phyloP scores from a whole-genome alignment of 208 protist genomes.

The Strigomonas oncopelti region DNA sequence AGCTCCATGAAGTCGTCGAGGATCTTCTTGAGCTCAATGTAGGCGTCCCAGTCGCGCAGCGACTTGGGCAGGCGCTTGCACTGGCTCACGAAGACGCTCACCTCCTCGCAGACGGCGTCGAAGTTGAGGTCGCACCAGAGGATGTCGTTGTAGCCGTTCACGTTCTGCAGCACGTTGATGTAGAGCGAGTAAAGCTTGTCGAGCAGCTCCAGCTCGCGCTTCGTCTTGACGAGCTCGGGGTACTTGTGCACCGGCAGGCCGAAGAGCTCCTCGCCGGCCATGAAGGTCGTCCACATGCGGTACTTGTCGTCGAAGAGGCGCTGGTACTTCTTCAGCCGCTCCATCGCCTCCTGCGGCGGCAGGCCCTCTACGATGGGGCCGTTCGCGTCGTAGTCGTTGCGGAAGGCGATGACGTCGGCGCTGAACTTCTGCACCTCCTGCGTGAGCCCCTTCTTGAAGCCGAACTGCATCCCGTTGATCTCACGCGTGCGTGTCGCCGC shows the following conservation, averaged over 20 bases:
- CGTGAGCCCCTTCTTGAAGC: slow-evolving; percentile 92
- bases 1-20: slow-evolving; percentile 95
- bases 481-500: slow-evolving; percentile 80
- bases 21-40: slow-evolving; percentile 92
- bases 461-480: slow-evolving; percentile 89
- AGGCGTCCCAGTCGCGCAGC: slow-evolving; percentile 93
- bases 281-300: slow-evolving; percentile 91
- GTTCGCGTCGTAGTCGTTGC: slow-evolving; percentile 93
- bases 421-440: slow-evolving; percentile 92
- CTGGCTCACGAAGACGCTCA: slow-evolving; percentile 88
- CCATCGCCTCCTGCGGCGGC: slow-evolving; percentile 91
- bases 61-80: slow-evolving; percentile 90
- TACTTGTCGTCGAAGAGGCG: slow-evolving; percentile 94
- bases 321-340: slow-evolving; percentile 94
- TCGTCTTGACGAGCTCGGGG: slow-evolving; percentile 90
- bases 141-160: slow-evolving; percentile 93
- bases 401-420: slow-evolving; percentile 90
- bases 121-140: slow-evolving; percentile 95
- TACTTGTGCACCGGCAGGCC: slow-evolving; percentile 93
- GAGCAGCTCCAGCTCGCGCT: slow-evolving; percentile 92
- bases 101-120: slow-evolving; percentile 89
- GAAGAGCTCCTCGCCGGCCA: slow-evolving; percentile 95
- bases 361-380: slow-evolving; percentile 95
- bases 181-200: slow-evolving; percentile 95
- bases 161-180: slow-evolving; percentile 92